These are phyloP conservation scores for Gentiana macrophylla DNA, from an alignment of 257 asterid genomes.

Conservation along the genomic window DNA sequence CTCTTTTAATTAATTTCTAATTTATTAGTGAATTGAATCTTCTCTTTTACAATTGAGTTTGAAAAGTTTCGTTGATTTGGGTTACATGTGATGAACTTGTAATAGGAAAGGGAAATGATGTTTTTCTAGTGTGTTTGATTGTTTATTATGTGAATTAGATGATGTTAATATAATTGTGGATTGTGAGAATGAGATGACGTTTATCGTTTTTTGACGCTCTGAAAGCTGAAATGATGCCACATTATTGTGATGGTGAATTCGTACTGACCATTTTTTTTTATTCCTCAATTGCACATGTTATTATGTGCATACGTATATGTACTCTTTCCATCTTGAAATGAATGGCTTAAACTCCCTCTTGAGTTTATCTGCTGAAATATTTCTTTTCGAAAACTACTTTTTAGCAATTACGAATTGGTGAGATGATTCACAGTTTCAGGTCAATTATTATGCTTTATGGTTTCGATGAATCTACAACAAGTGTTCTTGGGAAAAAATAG, in stretches of 20 bases:
- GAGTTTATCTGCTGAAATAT: no score
- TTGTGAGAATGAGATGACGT: conserved; percentile 13
- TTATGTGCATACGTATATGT: no score
- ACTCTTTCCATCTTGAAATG: no score
- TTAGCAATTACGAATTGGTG: no score
- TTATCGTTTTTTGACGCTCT: conserved; percentile 3
- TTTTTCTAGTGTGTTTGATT: neutral
- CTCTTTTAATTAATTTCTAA: neutral
- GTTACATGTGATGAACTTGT: neutral
- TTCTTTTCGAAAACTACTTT: no score
- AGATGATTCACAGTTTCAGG: no score
- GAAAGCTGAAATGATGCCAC: conserved; percentile 9
- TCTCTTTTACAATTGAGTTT: neutral
- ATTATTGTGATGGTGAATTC: conserved; percentile 8
- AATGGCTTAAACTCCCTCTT: no score
- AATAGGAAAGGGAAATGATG: neutral
- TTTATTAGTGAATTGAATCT: neutral
- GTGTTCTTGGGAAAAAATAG: no score
- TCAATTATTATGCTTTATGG: no score
- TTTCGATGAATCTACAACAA: no score
- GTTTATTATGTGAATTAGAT: conserved; percentile 10
- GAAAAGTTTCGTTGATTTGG: neutral
- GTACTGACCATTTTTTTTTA: conserved; percentile 7
- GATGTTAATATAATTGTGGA: conserved; percentile 4
- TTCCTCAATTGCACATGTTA: neutral